phyloP scores from a whole-genome alignment of 1,284 basidiomycete genomes.

The Mrakiaceae sp. region DNA sequence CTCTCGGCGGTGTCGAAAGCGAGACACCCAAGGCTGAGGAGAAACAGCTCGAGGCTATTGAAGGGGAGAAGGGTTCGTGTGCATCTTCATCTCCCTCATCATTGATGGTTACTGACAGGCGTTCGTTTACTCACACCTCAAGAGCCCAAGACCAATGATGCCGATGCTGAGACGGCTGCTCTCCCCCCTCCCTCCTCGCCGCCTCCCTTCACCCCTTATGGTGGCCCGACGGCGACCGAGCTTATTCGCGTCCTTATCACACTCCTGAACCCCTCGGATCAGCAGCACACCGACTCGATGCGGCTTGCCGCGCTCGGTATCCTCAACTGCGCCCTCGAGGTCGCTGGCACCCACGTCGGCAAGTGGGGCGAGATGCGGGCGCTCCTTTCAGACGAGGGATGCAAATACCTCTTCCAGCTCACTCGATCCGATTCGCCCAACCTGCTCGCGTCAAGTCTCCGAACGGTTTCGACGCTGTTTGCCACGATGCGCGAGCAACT shows the following conservation, averaged over 20 bases:
- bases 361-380: slow-evolving; percentile 40
- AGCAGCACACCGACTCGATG: slow-evolving; percentile 92
- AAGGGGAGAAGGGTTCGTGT: no score
- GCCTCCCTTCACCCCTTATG: slow-evolving; percentile 46
- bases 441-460: slow-evolving; percentile 67
- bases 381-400: slow-evolving; percentile 60
- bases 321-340: slow-evolving; percentile 81
- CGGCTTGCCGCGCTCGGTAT: slow-evolving; percentile 79
- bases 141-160: no score
- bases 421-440: slow-evolving; percentile 76
- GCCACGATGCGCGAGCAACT: slow-evolving; percentile 76
- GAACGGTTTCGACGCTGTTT: slow-evolving; percentile 78
- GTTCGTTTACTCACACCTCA: no score
- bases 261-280: slow-evolving; percentile 86
- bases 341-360: slow-evolving; percentile 62
- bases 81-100: no score
- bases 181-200: slow-evolving; percentile 16
- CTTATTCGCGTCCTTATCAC: slow-evolving; percentile 89
- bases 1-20: background rate
- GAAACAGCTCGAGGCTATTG: no score
- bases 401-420: slow-evolving; percentile 91
- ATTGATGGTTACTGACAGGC: no score
- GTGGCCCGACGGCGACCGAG: slow-evolving; percentile 84
- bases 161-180: background rate
- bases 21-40: background rate